A percentile compares a stretch with the other conserved stretches of the same genome.
phyloP scores from a whole-genome alignment of 2,329 filamentous ascomycete genomes.

The Clonostachys solani region DNA sequence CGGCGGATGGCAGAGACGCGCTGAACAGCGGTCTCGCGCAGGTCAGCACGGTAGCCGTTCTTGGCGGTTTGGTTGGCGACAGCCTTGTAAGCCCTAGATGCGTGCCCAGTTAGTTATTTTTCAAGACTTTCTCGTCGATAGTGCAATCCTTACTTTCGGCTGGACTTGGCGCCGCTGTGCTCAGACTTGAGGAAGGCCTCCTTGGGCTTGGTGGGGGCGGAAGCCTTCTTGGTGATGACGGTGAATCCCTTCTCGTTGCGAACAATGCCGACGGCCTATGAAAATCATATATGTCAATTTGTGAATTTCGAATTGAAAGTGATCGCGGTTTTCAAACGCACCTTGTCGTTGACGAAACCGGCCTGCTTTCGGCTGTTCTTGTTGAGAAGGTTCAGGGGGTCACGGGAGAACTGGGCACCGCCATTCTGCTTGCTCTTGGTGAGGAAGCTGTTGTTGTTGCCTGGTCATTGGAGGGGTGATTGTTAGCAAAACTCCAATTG shows the following conservation, averaged over 20 bases:
- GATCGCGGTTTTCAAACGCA: slow-evolving; percentile 32
- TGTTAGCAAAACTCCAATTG: neutral
- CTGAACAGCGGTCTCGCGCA: slow-evolving; percentile 74
- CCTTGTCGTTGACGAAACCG: slow-evolving; percentile 92
- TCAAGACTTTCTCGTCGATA: neutral
- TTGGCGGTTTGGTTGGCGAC: slow-evolving; percentile 81
- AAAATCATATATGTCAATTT: slow-evolving; percentile 3
- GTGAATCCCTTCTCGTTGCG: slow-evolving; percentile 72
- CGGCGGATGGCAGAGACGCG: slow-evolving; percentile 82
- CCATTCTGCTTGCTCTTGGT: slow-evolving; percentile 81
- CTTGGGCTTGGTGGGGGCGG: slow-evolving; percentile 69
- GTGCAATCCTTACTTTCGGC: slow-evolving; percentile 54
- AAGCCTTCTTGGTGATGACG: slow-evolving; percentile 80
- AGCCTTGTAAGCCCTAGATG: slow-evolving; percentile 75
- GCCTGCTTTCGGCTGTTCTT: slow-evolving; percentile 90
- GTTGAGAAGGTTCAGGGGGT: slow-evolving; percentile 92
- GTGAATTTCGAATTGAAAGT: too few species aligned
- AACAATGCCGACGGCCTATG: slow-evolving; percentile 76
- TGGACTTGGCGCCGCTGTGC: slow-evolving; percentile 69
- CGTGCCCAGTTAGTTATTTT: slow-evolving; percentile 8
- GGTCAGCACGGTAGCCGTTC: slow-evolving; percentile 78
- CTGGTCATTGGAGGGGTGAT: slow-evolving; percentile 38
- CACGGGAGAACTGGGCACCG: slow-evolving; percentile 86
- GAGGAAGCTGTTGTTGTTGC: slow-evolving; percentile 84
- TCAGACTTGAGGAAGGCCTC: slow-evolving; percentile 59